A percentile compares a stretch with the other conserved stretches of the same genome.
phyloP scores from a whole-genome alignment of 306 rosid genomes.

The Quercus parvula region DNA sequence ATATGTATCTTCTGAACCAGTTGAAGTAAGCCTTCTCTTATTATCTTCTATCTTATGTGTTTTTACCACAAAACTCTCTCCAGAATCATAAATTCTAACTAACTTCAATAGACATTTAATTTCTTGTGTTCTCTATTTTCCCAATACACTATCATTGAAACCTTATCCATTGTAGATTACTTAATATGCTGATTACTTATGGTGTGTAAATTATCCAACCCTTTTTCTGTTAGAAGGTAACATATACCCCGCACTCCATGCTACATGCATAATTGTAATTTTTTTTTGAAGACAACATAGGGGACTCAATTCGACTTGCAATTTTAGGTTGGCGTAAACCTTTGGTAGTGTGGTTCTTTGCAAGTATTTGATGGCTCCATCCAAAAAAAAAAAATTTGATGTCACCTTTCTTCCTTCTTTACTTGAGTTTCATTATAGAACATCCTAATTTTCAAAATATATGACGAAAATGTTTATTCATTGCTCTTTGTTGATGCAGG shows the following conservation, averaged over 20 bases:
- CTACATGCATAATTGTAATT: neutral
- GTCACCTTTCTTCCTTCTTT: neutral
- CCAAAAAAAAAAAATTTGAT: neutral
- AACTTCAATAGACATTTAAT: neutral
- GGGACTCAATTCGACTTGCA: neutral
- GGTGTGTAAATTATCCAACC: no score
- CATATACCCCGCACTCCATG: neutral
- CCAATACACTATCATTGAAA: neutral
- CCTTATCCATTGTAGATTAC: neutral
- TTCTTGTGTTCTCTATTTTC: neutral
- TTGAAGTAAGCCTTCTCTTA: no score
- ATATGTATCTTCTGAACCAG: no score
- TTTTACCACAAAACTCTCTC: no score
- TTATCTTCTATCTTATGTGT: no score
- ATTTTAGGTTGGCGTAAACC: neutral
- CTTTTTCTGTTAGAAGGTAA: no score
- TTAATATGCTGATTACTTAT: neutral
- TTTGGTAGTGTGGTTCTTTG: neutral
- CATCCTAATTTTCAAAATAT: neutral
- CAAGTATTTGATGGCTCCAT: neutral
- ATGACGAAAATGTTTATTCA: neutral
- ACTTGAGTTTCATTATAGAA: no score
- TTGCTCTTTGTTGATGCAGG: conserved; percentile 39
- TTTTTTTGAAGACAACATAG: neutral
- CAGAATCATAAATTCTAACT: no score